These are phyloP conservation scores for Cymbidium sinense DNA, from an alignment of 106 monocot species.

Conservation along the genomic window DNA sequence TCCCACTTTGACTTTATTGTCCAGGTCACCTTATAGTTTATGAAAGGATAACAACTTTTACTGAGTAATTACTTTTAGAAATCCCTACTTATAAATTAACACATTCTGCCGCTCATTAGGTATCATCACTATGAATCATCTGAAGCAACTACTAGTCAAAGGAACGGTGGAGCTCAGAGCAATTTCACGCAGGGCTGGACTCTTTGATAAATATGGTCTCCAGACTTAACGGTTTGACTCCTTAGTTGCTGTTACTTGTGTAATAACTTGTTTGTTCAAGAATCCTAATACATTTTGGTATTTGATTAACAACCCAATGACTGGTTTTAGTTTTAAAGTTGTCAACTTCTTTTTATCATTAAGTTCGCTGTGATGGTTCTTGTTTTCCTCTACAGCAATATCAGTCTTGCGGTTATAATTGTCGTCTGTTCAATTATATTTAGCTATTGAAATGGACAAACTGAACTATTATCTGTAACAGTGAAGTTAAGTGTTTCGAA, in stretches of 20 bases:
- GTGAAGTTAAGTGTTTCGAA: too few species aligned
- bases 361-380: too few species aligned
- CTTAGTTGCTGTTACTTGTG: neutral
- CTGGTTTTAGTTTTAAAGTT: neutral
- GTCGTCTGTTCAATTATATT: too few species aligned
- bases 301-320: neutral
- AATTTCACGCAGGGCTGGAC: slow-evolving; percentile 6
- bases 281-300: neutral
- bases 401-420: too few species aligned
- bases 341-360: too few species aligned
- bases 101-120: neutral
- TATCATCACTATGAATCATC: neutral
- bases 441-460: too few species aligned
- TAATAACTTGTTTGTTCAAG: neutral
- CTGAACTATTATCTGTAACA: too few species aligned
- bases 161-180: neutral
- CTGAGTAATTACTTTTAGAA: too few species aligned
- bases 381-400: too few species aligned
- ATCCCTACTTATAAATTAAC: neutral
- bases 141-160: neutral
- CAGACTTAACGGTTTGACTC: neutral
- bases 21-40: too few species aligned
- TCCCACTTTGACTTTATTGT: too few species aligned
- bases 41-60: too few species aligned
- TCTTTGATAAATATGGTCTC: neutral